Evolutionary conservation across 2,329 filamentous ascomycete genomes (phyloP).

Genomic region (Neonectria magnoliae): DNA sequence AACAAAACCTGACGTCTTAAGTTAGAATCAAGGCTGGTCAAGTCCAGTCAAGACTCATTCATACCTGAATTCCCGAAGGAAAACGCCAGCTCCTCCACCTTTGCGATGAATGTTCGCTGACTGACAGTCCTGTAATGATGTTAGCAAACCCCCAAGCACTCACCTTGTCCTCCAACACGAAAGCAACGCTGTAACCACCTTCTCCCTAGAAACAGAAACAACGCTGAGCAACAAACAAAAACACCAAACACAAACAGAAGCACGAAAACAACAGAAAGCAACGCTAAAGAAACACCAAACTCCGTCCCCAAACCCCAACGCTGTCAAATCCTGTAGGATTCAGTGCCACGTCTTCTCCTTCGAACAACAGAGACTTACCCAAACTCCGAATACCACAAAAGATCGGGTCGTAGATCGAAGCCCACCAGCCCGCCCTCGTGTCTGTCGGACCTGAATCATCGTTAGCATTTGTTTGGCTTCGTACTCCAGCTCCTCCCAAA

Average conservation of each 20-base stretch:
- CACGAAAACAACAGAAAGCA: neutral
- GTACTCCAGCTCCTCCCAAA: neutral
- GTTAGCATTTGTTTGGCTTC: neutral
- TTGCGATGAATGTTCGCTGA: neutral
- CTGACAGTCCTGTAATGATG: neutral
- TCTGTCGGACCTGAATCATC: neutral
- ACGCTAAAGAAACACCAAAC: neutral
- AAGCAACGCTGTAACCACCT: neutral
- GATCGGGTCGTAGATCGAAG: neutral
- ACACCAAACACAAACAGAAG: neutral
- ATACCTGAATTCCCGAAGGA: neutral
- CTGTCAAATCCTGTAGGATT: neutral
- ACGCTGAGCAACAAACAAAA: neutral
- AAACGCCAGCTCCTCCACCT: neutral
- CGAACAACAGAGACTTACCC: neutral
- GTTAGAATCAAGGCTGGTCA: neutral
- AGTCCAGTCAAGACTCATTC: neutral
- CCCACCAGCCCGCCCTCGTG: neutral
- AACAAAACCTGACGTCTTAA: neutral
- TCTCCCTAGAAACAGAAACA: neutral
- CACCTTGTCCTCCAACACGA: neutral
- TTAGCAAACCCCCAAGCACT: neutral
- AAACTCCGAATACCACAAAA: neutral
- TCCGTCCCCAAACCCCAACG: neutral
- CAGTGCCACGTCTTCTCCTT: neutral